phyloP scores from a whole-genome alignment of 2,329 filamentous ascomycete genomes.

The Bipolaris bicolor region DNA sequence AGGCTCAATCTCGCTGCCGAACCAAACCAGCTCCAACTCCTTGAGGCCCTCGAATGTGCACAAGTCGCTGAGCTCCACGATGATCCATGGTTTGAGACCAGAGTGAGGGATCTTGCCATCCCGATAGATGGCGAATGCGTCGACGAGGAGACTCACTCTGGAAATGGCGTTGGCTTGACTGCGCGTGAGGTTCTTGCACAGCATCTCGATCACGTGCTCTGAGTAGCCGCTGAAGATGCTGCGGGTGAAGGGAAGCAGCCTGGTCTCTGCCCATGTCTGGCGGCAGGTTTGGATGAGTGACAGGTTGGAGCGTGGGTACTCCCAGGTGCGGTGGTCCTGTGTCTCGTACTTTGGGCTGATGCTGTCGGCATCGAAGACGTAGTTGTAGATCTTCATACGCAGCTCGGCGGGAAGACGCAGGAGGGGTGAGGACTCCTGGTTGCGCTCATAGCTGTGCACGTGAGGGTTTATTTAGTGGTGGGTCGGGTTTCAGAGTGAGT shows the following conservation, averaged over 20 bases:
- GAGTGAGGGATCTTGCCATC: slow-evolving; percentile 2
- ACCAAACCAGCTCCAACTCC: slow-evolving; percentile 5
- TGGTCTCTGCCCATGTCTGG: slow-evolving; percentile 16
- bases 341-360: slow-evolving; percentile 1
- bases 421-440: slow-evolving; percentile 11
- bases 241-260: background rate
- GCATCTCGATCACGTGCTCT: slow-evolving; percentile 9
- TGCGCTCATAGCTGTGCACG: slow-evolving; percentile 1
- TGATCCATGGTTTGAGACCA: slow-evolving; percentile 8
- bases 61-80: background rate
- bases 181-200: background rate
- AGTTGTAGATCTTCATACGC: slow-evolving; percentile 13
- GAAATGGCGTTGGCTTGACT: background rate
- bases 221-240: background rate
- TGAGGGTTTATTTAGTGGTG: no score
- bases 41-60: background rate
- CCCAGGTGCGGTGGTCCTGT: slow-evolving; percentile 1
- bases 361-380: slow-evolving; percentile 1
- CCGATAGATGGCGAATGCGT: slow-evolving; percentile 8
- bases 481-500: no score
- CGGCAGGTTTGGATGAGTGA: slow-evolving; percentile 7
- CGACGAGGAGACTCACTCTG: slow-evolving; percentile 1
- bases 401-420: slow-evolving; percentile 16
- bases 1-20: background rate
- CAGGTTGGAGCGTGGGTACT: background rate